Evolutionary conservation across 129 eudicot genomes (phyloP).

Genomic region (Chrysanthemum seticuspe): DNA sequence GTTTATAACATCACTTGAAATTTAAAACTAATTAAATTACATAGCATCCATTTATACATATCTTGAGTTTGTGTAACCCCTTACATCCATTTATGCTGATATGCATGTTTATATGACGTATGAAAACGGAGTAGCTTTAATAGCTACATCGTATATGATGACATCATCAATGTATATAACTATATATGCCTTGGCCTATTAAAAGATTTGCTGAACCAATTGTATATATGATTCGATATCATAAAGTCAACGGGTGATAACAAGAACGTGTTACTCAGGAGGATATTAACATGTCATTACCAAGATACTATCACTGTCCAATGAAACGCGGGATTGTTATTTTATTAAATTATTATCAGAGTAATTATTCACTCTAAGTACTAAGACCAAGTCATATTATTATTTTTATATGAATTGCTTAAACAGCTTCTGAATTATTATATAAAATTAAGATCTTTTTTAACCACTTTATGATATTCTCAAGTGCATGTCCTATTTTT

Average conservation of each 20-base stretch:
- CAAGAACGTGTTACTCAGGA: constrained; percentile 31
- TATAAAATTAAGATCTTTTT: neutral
- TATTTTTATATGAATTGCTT: constrained; percentile 2
- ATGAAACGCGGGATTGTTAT: constrained; percentile 23
- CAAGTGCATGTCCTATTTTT: neutral
- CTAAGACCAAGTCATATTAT: constrained; percentile 22
- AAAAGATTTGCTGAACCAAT: too few relatives aligned
- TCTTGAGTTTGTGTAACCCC: too few relatives aligned
- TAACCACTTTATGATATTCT: neutral
- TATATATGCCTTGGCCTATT: too few relatives aligned
- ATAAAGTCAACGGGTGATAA: constrained; percentile 19
- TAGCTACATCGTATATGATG: too few relatives aligned
- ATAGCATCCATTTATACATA: too few relatives aligned
- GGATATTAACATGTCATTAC: constrained; percentile 26
- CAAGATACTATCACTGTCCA: constrained; percentile 21
- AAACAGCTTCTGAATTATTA: neutral
- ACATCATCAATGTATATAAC: too few relatives aligned
- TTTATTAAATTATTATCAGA: neutral
- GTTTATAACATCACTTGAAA: too few relatives aligned
- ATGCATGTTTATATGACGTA: too few relatives aligned
- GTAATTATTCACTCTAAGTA: too few relatives aligned
- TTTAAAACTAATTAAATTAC: too few relatives aligned
- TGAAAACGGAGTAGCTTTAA: too few relatives aligned
- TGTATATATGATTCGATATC: neutral
- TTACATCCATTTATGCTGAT: too few relatives aligned